A percentile compares a stretch with the other conserved stretches of the same genome.
Conservation (phyloP, 73 alveolate genomes). For the Paraurostyla sp. region DNA sequence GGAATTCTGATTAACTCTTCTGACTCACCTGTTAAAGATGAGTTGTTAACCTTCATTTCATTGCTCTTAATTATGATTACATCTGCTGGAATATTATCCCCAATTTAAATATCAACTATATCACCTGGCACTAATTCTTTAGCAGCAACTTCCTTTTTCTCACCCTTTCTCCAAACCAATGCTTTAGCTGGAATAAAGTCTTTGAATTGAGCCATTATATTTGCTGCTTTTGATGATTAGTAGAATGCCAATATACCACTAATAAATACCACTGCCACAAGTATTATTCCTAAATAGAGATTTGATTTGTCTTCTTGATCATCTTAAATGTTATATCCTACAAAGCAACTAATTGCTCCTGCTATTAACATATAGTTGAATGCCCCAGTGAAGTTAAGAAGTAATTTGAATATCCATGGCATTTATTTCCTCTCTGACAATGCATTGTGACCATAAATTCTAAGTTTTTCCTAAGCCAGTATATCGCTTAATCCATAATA, state of each 20-base stretch:
- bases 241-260: constrained; percentile 84
- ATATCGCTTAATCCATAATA: constrained; percentile 77
- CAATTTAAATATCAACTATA: too few species aligned
- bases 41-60: too few species aligned
- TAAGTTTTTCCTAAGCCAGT: constrained; percentile 68
- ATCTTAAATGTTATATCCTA: constrained; percentile 73
- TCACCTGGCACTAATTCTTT: background rate
- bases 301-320: constrained; percentile 77
- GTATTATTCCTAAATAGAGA: constrained; percentile 83
- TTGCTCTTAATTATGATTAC: too few species aligned
- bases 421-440: constrained; percentile 83
- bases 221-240: too few species aligned
- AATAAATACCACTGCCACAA: constrained; percentile 75
- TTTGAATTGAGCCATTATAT: too few species aligned
- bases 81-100: too few species aligned
- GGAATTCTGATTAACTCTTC: too few species aligned
- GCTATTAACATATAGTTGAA: constrained; percentile 84
- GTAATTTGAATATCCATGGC: constrained; percentile 80
- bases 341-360: constrained; percentile 82
- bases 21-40: too few species aligned
- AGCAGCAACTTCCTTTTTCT: constrained; percentile 7
- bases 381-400: constrained; percentile 83
- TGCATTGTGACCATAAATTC: constrained; percentile 73
- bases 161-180: background rate
- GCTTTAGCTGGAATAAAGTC: background rate